phyloP scores from a whole-genome alignment of 176 grass and related monocot species.

The Thalia dealbata region DNA sequence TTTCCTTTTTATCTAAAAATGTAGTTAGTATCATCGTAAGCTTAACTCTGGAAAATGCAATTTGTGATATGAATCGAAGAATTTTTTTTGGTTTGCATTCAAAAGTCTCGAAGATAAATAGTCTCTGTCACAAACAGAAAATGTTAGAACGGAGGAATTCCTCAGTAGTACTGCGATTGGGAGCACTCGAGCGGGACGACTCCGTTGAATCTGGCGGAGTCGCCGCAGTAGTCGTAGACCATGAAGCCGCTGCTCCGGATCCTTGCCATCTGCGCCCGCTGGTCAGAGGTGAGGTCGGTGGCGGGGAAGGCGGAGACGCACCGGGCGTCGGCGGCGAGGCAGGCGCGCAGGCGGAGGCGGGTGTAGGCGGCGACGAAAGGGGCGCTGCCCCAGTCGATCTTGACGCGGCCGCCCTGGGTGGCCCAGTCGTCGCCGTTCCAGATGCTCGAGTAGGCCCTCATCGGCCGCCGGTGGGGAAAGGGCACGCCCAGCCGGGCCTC shows the following conservation, averaged over 20 bases:
- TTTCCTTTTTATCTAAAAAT: no score
- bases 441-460: constrained; percentile 44
- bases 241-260: neutral
- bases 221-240: constrained; percentile 63
- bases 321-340: constrained; percentile 20
- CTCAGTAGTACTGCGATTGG: neutral
- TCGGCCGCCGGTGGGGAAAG: constrained; percentile 42
- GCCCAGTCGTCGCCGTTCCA: constrained; percentile 74
- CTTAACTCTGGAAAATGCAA: no score
- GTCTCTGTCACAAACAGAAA: no score
- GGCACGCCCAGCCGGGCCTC: constrained; percentile 14
- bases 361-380: constrained; percentile 58
- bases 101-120: no score
- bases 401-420: constrained; percentile 46
- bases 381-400: constrained; percentile 57
- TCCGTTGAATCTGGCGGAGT: constrained; percentile 28
- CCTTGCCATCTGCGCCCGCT: neutral
- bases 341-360: neutral
- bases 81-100: no score
- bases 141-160: no score
- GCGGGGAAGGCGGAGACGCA: constrained; percentile 24
- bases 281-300: neutral
- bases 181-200: constrained; percentile 34
- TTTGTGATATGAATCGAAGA: no score
- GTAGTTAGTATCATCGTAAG: no score